Percentiles rank a stretch among this genome's conserved stretches.
phyloP scores from a whole-genome alignment of 148 eudicot species.

The Chenopodium album region DNA sequence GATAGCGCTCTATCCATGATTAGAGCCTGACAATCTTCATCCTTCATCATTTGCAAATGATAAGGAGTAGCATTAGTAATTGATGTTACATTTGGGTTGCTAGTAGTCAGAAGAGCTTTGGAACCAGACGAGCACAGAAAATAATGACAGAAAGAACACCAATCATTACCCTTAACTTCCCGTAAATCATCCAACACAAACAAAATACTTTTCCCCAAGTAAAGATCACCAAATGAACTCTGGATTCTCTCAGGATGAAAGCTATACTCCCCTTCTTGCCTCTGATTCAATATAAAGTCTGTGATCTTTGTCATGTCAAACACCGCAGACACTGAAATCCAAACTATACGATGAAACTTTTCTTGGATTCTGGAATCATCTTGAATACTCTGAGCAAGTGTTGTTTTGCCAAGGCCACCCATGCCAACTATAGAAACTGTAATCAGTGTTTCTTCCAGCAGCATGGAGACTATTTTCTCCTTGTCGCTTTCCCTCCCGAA shows the following conservation, averaged over 20 bases:
- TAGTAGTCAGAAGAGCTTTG: slow-evolving; percentile 11
- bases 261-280: not conserved
- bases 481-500: slow-evolving; percentile 16
- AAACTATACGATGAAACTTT: not conserved
- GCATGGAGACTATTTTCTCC: slow-evolving; percentile 4
- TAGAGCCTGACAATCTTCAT: slow-evolving; percentile 16
- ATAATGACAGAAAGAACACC: not conserved
- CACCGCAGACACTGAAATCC: slow-evolving; percentile 8
- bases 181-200: slow-evolving; percentile 20
- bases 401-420: slow-evolving; percentile 22
- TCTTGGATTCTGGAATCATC: slow-evolving; percentile 13
- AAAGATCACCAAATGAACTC: not conserved
- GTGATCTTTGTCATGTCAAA: slow-evolving; percentile 1
- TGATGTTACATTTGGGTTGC: slow-evolving; percentile 13
- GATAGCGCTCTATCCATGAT: not conserved
- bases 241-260: not conserved
- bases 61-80: slow-evolving; percentile 14
- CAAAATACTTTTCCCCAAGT: not conserved
- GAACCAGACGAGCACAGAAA: slow-evolving; percentile 9
- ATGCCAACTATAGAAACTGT: slow-evolving; percentile 20
- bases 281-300: not conserved
- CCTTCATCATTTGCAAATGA: slow-evolving; percentile 8
- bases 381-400: not conserved
- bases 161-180: slow-evolving; percentile 18
- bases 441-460: not conserved